Base-by-base conservation (phyloP, 2,329 filamentous ascomycete species). In the Neonectria hederae region DNA sequence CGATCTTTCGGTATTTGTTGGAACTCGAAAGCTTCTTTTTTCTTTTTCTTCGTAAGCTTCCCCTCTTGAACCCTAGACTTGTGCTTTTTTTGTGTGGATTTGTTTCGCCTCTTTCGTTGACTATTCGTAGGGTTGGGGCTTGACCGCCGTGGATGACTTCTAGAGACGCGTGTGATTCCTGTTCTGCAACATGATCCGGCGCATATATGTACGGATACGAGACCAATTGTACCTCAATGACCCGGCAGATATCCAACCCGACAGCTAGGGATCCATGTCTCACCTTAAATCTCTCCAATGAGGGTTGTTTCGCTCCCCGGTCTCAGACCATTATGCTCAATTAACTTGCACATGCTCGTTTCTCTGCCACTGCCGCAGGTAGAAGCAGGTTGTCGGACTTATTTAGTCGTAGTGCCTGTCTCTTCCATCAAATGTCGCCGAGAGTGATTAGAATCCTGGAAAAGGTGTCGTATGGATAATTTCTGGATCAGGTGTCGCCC, bases 1-100 rank as follows among this genome's bases (percentile, higher is more conserved):
- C 70, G 71, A 73, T 72, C 62, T 43, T 71, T 71, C 66, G 71
- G 71, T 73, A 66, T 66, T 71, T 68, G 32, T 65, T 70, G 71
- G 63, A 66, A 65, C 11, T 64, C 68, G 71, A 62, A 65, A 64
- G 14, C 35, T 49, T 49, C 54, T 38, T 65, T 60, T 19, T 45
- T 5, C 42, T 48, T 52, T 42, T 26, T 64, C 14, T 14, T 45
- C 35, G 46, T 30, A 38, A 24, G 49, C 26, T 54, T 48, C 17
- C 24, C 19, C 14, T 21, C 4, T 35, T 19, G 13, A 21, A 21
- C n/a, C 13, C n/a, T 17, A 14, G 28, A 6, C 28, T 14, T 17
- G 3, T 5, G 5, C 24, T 1, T 1, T 11, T 22, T 38, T 11
- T 58, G 42, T 10, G 5, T 21, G 51, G 22, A 14, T 9, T 7